A percentile compares a stretch with the other conserved stretches of the same genome.
Conservation (phyloP, 1,139 yeast species). For the Magnusiomyces suaveolens region DNA sequence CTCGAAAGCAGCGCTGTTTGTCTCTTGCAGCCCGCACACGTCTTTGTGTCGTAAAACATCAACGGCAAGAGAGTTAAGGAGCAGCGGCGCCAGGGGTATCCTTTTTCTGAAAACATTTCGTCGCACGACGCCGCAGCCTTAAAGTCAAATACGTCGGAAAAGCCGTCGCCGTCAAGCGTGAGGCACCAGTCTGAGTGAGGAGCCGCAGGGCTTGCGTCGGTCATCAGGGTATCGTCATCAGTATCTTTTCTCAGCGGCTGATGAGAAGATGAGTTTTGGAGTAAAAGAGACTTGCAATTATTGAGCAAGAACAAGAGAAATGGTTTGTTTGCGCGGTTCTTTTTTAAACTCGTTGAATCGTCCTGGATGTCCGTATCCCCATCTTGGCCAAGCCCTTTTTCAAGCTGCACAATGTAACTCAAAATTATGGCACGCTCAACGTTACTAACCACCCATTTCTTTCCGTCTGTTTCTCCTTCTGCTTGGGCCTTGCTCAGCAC, state of each 20-base stretch:
- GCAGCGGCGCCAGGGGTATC: slow-evolving; percentile 7
- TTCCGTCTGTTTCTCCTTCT: neutral
- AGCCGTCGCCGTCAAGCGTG: neutral
- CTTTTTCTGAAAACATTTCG: neutral
- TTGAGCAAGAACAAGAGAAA: neutral
- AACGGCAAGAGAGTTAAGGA: slow-evolving; percentile 1
- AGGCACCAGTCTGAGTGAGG: neutral
- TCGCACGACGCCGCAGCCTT: neutral
- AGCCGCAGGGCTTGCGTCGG: neutral
- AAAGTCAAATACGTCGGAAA: neutral
- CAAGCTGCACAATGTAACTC: slow-evolving; percentile 1
- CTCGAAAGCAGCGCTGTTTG: neutral
- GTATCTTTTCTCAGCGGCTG: neutral
- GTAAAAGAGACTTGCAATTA: neutral
- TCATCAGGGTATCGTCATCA: neutral
- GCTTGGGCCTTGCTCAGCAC: too few species aligned
- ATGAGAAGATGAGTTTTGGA: neutral
- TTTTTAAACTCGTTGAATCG: neutral
- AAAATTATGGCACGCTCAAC: slow-evolving; percentile 2
- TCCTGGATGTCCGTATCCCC: neutral
- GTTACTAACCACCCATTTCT: neutral
- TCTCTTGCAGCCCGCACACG: slow-evolving; percentile 1
- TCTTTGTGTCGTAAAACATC: neutral
- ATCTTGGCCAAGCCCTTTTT: neutral
- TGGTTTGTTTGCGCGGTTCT: neutral